These are phyloP conservation scores for Botryococcus braunii DNA, from an alignment of 163 green algal species.

Conservation along the genomic window DNA sequence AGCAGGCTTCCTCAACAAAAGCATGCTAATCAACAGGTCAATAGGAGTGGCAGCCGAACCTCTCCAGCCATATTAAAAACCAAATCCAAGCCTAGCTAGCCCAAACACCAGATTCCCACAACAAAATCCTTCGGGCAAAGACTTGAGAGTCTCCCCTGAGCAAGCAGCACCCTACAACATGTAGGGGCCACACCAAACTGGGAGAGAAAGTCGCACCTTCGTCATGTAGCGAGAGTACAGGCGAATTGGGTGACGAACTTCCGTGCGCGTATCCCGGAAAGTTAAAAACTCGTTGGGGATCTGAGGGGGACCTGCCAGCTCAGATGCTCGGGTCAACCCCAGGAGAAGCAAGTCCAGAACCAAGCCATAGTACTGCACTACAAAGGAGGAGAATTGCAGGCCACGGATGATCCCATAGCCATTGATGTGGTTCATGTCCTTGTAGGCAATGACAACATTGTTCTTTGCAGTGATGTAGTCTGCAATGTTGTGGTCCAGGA, in stretches of 20 bases:
- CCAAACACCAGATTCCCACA: too few species aligned
- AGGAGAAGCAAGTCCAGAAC: constrained; percentile 96
- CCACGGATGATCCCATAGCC: constrained; percentile 94
- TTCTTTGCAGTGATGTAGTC: constrained; percentile 99
- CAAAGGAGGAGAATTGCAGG: constrained; percentile 96
- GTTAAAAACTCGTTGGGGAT: constrained; percentile 91
- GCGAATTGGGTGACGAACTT: constrained; percentile 95
- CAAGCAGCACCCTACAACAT: too few species aligned
- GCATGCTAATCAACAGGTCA: neutral
- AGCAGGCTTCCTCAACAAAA: neutral
- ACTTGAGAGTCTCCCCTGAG: too few species aligned
- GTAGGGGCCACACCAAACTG: too few species aligned
- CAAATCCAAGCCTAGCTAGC: too few species aligned
- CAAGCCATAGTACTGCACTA: constrained; percentile 95
- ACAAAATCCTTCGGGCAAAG: too few species aligned
- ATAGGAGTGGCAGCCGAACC: neutral
- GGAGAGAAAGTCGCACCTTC: constrained; percentile 62
- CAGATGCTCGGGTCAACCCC: constrained; percentile 88
- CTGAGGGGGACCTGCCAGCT: constrained; percentile 86
- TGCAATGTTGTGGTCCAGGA: constrained; percentile 98
- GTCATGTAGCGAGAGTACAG: constrained; percentile 95
- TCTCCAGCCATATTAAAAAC: constrained; percentile 4
- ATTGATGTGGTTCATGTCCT: constrained; percentile 99
- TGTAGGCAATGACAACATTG: constrained; percentile 98
- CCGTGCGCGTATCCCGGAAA: constrained; percentile 75